Conservation (phyloP, 345 rosid species). For the Geranium rotundifolium region DNA sequence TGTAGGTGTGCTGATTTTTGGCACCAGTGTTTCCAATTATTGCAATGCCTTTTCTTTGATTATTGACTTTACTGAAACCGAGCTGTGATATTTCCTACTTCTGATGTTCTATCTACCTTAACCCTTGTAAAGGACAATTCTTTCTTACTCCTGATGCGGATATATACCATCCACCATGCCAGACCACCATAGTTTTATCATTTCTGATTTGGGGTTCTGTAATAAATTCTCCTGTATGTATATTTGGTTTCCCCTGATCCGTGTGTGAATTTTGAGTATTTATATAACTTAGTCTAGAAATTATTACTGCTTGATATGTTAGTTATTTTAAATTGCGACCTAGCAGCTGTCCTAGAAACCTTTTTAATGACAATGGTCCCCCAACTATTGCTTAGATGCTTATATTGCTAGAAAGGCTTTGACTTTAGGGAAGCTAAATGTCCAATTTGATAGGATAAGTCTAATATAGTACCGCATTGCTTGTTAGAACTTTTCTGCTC, state of each 20-base stretch:
- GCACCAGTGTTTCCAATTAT: too few species aligned
- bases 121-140: too few species aligned
- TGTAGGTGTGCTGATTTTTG: neutral
- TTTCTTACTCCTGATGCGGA: too few species aligned
- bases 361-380: too few species aligned
- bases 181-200: too few species aligned
- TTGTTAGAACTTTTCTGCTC: too few species aligned
- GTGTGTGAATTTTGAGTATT: neutral
- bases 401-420: neutral
- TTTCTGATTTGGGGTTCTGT: neutral
- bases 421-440: neutral
- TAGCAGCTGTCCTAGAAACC: neutral
- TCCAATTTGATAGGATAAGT: neutral
- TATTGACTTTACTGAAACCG: too few species aligned
- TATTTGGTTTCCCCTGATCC: neutral
- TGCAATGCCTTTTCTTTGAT: too few species aligned
- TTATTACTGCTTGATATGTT: neutral
- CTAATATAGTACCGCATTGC: neutral
- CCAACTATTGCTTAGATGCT: too few species aligned
- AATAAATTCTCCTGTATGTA: neutral
- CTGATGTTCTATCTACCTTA: too few species aligned
- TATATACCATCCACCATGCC: too few species aligned
- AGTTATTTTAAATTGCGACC: neutral
- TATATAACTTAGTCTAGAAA: neutral
- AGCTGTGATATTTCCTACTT: too few species aligned